These are phyloP conservation scores for Cylindricascospora bacillispora DNA, from an alignment of 1,139 yeast species.

Conservation along the genomic window DNA sequence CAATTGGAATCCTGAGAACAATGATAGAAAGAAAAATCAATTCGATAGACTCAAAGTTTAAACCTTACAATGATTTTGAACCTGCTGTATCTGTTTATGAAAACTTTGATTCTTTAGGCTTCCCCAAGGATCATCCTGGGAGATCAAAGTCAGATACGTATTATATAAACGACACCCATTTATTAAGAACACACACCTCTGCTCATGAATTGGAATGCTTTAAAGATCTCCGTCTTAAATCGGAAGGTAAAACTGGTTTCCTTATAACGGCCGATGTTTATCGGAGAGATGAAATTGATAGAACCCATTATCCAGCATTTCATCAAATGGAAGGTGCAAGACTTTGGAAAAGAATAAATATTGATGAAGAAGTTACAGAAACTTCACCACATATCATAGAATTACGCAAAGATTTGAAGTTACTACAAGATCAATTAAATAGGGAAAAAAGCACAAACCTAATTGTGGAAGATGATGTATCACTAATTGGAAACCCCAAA, in stretches of 20 bases:
- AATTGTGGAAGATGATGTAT: constrained; percentile 57
- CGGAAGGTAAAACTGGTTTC: constrained; percentile 42
- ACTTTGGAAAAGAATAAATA: constrained; percentile 47
- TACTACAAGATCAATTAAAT: constrained; percentile 28
- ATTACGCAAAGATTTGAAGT: constrained; percentile 26
- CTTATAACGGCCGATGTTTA: constrained; percentile 92
- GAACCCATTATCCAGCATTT: constrained; percentile 94
- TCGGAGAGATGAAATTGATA: constrained; percentile 87
- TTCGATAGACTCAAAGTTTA: constrained; percentile 58
- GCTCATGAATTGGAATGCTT: constrained; percentile 93
- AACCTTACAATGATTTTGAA: constrained; percentile 52
- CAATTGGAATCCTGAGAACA: constrained; percentile 73
- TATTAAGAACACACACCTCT: constrained; percentile 87
- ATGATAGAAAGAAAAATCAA: constrained; percentile 58
- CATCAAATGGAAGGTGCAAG: constrained; percentile 98
- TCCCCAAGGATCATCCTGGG: constrained; percentile 89
- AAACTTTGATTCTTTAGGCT: constrained; percentile 85
- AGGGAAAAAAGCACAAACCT: constrained; percentile 38
- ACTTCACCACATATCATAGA: constrained; percentile 16
- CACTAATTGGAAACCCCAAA: constrained; percentile 54
- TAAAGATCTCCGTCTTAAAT: constrained; percentile 8
- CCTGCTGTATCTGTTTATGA: constrained; percentile 76
- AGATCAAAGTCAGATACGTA: constrained; percentile 88
- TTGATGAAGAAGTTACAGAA: constrained; percentile 14
- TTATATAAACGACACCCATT: constrained; percentile 57